Conservation (phyloP, 1,284 basidiomycete genomes). For the Apiotrichum brassicae region DNA sequence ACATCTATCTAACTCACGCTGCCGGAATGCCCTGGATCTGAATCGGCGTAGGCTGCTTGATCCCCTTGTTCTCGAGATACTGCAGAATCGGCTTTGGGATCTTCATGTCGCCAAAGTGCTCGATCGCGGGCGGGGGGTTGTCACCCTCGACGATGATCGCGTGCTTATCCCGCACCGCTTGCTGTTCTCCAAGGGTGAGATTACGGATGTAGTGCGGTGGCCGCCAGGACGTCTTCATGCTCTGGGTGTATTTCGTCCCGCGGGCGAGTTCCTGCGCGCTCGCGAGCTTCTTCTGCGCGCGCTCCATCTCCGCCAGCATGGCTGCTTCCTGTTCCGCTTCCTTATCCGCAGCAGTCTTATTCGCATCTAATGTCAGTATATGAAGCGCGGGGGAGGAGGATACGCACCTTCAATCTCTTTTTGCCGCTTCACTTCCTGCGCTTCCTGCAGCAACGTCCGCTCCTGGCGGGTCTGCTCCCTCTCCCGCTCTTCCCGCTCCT, state of each 20-base stretch:
- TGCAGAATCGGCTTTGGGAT: slow-evolving; percentile 77
- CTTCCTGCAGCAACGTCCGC: slow-evolving; percentile 77
- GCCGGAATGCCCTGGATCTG: slow-evolving; percentile 95
- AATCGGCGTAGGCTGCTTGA: slow-evolving; percentile 84
- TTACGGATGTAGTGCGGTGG: slow-evolving; percentile 78
- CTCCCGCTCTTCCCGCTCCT: slow-evolving; percentile 18
- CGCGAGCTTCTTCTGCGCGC: slow-evolving; percentile 74
- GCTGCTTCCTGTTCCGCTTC: slow-evolving; percentile 82
- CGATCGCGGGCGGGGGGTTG: slow-evolving; percentile 83
- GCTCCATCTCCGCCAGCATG: slow-evolving; percentile 85
- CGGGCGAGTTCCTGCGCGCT: slow-evolving; percentile 88
- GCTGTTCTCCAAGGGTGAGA: slow-evolving; percentile 62
- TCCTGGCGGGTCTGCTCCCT: slow-evolving; percentile 65
- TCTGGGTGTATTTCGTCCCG: slow-evolving; percentile 84
- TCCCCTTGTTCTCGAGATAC: slow-evolving; percentile 76
- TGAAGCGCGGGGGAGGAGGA: too few species aligned
- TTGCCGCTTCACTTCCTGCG: slow-evolving; percentile 80
- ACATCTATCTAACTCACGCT: slow-evolving; percentile 60
- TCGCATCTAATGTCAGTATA: slow-evolving; percentile 57
- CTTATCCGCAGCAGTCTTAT: slow-evolving; percentile 76
- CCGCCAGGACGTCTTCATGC: slow-evolving; percentile 81
- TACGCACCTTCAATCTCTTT: slow-evolving; percentile 70
- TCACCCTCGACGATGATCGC: slow-evolving; percentile 91
- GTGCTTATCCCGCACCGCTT: slow-evolving; percentile 73
- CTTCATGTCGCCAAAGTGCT: slow-evolving; percentile 96